Evolutionary conservation across 805 yeast genomes (phyloP).

Genomic region (Jamesozyma rosinii): DNA sequence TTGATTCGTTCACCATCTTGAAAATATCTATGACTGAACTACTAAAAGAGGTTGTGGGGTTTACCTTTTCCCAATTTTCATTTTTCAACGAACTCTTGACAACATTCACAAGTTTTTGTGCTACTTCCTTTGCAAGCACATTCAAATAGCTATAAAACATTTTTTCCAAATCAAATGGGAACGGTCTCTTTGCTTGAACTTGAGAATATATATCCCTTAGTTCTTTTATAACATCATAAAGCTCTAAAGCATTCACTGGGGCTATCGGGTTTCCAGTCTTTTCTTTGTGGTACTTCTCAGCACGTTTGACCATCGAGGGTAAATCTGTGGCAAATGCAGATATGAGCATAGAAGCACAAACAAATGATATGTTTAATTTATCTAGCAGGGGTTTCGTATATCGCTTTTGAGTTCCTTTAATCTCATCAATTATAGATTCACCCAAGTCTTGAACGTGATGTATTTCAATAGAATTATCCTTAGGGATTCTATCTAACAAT

Average conservation of each 20-base stretch:
- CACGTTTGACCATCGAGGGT: conserved; percentile 41
- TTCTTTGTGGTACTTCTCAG: conserved; percentile 32
- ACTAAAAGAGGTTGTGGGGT: conserved; percentile 39
- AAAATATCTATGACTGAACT: conserved; percentile 62
- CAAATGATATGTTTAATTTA: conserved; percentile 41
- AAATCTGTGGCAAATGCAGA: conserved; percentile 48
- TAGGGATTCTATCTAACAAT: conserved; percentile 44
- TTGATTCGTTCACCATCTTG: conserved; percentile 48
- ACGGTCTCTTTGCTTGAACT: conserved; percentile 34
- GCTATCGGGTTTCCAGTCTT: conserved; percentile 30
- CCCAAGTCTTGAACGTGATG: conserved; percentile 50
- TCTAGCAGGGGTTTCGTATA: conserved; percentile 57
- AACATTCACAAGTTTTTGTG: not conserved
- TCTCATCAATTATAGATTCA: conserved; percentile 41
- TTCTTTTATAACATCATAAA: conserved; percentile 45
- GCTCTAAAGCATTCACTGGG: conserved; percentile 48
- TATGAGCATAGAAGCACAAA: conserved; percentile 41
- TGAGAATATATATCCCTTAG: conserved; percentile 45
- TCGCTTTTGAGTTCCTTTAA: conserved; percentile 46
- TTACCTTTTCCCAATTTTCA: conserved; percentile 50
- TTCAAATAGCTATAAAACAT: conserved; percentile 42
- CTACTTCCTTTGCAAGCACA: conserved; percentile 36
- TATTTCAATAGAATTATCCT: conserved; percentile 44
- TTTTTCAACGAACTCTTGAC: conserved; percentile 29
- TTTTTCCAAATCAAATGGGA: conserved; percentile 48